Percentiles rank a stretch among this genome's conserved stretches.
These are phyloP conservation scores for Hygrocybe punicea DNA, from an alignment of 768 basidiomycete species.

Conservation along the genomic window DNA sequence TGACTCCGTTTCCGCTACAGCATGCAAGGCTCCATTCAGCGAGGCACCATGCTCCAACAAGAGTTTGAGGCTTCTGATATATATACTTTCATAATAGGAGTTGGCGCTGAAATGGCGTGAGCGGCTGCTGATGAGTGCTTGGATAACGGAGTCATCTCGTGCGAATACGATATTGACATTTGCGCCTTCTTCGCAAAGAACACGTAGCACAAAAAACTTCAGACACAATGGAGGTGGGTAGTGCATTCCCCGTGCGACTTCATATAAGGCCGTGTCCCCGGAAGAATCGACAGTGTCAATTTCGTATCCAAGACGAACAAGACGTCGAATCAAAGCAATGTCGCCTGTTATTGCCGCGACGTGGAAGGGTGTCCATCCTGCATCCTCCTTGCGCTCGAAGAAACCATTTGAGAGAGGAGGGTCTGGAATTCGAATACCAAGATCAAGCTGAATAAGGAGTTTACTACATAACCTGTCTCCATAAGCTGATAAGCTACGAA, in stretches of 20 bases:
- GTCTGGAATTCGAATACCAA: background rate
- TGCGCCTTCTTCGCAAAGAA: background rate
- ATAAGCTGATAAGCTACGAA: no score
- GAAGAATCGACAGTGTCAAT: background rate
- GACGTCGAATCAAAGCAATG: background rate
- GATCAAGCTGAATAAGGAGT: background rate
- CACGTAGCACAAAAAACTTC: no score
- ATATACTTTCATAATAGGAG: no score
- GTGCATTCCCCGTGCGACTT: background rate
- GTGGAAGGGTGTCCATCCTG: background rate
- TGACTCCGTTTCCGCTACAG: background rate
- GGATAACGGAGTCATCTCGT: background rate
- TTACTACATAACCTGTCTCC: background rate
- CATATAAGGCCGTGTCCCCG: background rate
- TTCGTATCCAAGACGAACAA: background rate
- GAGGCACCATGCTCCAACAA: background rate
- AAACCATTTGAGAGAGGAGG: background rate
- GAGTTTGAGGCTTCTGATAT: background rate
- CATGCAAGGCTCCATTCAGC: background rate
- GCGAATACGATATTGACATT: background rate
- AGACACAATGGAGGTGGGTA: no score
- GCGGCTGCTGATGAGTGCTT: background rate
- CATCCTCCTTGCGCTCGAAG: background rate
- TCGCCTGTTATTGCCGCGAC: background rate
- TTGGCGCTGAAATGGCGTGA: background rate